phyloP scores from a whole-genome alignment of 192 early-diverging fungal species.

The Podochytrium sp. region DNA sequence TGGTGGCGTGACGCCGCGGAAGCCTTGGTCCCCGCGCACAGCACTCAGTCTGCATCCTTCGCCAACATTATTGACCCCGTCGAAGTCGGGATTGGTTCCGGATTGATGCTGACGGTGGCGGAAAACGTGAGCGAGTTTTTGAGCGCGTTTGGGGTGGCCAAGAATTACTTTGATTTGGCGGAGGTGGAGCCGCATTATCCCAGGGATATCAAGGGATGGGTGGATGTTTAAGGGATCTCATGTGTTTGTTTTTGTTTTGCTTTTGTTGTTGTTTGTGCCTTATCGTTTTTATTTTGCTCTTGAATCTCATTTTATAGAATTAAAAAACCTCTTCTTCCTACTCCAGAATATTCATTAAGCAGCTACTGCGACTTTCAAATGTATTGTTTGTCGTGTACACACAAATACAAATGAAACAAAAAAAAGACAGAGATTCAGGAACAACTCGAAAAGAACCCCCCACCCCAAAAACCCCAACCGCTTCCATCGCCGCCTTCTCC shows the following conservation, averaged over 20 bases:
- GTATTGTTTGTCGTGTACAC: neutral
- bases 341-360: neutral
- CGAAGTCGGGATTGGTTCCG: conserved; percentile 26
- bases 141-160: neutral
- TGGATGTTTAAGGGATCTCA: neutral
- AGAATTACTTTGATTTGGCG: conserved; percentile 21
- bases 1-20: conserved; percentile 32
- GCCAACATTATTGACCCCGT: conserved; percentile 34
- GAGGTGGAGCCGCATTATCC: conserved; percentile 34
- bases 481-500: no score
- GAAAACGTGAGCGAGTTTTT: conserved; percentile 12
- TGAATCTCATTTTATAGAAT: conserved; percentile 4
- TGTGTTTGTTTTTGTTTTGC: conserved; percentile 1
- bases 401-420: neutral
- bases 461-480: neutral
- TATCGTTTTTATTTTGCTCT: neutral
- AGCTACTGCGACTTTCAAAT: no score
- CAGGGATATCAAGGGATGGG: conserved; percentile 24
- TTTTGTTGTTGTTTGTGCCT: neutral
- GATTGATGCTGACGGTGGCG: neutral
- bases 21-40: neutral
- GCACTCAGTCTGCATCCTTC: neutral
- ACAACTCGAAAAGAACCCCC: neutral
- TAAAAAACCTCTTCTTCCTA: neutral
- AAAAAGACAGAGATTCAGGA: neutral